Conservation (phyloP, 257 asterid genomes). For the Agastache rugosa region DNA sequence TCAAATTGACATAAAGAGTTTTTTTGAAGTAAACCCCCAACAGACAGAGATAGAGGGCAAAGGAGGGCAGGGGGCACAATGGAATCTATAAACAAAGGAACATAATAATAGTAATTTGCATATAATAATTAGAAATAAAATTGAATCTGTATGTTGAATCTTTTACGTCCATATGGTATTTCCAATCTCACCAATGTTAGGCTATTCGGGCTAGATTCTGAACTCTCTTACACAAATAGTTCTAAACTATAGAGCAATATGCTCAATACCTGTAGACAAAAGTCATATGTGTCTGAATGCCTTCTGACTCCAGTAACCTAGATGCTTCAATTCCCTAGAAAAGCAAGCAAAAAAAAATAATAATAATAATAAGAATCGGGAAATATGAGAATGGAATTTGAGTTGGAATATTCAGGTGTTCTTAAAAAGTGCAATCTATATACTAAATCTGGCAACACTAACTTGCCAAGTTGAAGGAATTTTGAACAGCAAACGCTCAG, state of each 20-base stretch:
- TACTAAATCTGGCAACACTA: background rate
- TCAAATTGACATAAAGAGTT: background rate
- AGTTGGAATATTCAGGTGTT: background rate
- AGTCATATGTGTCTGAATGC: constrained; percentile 96
- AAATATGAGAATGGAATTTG: too few species aligned
- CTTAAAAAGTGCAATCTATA: background rate
- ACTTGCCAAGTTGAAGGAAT: constrained; percentile 44
- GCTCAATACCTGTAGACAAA: constrained; percentile 83
- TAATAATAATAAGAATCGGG: background rate
- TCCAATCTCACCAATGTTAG: too few species aligned
- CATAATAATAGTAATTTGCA: too few species aligned
- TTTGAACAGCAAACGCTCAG: constrained; percentile 80
- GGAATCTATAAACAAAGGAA: too few species aligned
- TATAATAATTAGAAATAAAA: too few species aligned
- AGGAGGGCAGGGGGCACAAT: background rate
- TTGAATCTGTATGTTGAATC: too few species aligned
- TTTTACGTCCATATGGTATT: too few species aligned
- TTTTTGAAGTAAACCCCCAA: background rate
- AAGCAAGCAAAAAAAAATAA: too few species aligned
- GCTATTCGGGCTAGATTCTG: background rate
- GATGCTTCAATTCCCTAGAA: constrained; percentile 96
- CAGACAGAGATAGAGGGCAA: too few species aligned
- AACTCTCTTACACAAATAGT: background rate
- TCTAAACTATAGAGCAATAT: background rate
- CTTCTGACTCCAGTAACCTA: constrained; percentile 85